These are phyloP conservation scores for Arthrobotrys musiformis DNA, from an alignment of 2,329 filamentous ascomycete genomes.

Conservation along the genomic window DNA sequence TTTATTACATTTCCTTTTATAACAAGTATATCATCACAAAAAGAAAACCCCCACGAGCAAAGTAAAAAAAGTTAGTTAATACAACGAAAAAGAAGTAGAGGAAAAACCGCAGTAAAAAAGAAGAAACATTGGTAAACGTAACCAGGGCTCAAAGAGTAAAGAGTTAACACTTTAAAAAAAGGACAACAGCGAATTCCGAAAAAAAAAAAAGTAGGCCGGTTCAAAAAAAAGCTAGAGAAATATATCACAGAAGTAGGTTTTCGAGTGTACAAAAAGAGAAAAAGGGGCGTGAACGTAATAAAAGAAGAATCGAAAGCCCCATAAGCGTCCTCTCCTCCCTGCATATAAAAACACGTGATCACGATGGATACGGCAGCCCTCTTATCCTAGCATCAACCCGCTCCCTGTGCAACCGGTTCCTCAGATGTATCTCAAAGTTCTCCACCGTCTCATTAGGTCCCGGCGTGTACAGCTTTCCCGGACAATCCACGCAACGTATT, in stretches of 20 bases:
- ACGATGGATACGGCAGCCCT: constrained; percentile 52
- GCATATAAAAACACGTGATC: background rate
- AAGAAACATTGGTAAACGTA: background rate
- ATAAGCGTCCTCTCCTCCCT: background rate
- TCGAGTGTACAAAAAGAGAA: constrained; percentile 17
- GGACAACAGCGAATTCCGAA: background rate
- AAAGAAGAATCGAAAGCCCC: background rate
- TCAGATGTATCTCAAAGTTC: constrained; percentile 93
- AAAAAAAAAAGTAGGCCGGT: too few relatives aligned
- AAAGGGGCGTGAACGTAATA: background rate
- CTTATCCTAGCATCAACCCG: constrained; percentile 68
- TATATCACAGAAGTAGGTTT: constrained; percentile 29
- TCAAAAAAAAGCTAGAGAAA: constrained; percentile 1
- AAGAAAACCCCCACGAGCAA: constrained; percentile 5
- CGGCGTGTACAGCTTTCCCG: constrained; percentile 91
- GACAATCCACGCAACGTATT: constrained; percentile 91
- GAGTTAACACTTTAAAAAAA: constrained; percentile 8
- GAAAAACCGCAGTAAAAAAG: constrained; percentile 1
- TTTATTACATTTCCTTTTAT: constrained; percentile 28
- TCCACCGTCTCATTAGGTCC: constrained; percentile 84
- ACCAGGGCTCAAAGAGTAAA: constrained; percentile 21
- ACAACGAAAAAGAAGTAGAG: constrained; percentile 2
- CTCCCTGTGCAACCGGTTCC: constrained; percentile 82
- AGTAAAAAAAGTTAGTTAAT: constrained; percentile 3
- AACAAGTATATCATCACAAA: constrained; percentile 21